These are phyloP conservation scores for Trichosporon sp. DNA, from an alignment of 1,284 basidiomycete species.

Conservation along the genomic window DNA sequence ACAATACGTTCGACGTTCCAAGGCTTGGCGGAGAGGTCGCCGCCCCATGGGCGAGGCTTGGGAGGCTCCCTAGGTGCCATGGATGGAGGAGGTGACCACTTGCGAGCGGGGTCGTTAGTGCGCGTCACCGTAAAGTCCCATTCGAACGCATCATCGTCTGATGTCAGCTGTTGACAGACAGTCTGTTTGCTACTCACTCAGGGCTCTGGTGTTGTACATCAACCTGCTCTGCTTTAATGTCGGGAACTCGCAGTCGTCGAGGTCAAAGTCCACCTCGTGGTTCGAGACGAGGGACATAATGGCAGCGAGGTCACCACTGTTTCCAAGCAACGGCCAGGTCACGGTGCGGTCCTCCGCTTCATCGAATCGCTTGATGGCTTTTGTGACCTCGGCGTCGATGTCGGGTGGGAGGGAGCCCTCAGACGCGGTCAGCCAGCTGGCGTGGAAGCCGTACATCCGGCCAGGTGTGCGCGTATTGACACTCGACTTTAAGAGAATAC, in stretches of 20 bases:
- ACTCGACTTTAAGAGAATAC: conserved; percentile 27
- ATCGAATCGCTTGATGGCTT: conserved; percentile 58
- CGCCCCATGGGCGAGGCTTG: neutral
- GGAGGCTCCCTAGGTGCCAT: neutral
- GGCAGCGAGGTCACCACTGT: conserved; percentile 35
- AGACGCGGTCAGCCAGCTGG: conserved; percentile 43
- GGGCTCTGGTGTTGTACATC: conserved; percentile 38
- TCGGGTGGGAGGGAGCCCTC: conserved; percentile 61
- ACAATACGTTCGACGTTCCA: conserved; percentile 13
- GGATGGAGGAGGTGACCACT: neutral
- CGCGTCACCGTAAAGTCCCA: conserved; percentile 27
- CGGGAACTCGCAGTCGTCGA: conserved; percentile 28
- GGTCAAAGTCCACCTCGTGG: conserved; percentile 34
- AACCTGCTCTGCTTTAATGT: conserved; percentile 22
- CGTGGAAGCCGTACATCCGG: conserved; percentile 28
- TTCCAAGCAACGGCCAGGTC: conserved; percentile 34
- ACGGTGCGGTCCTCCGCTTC: conserved; percentile 46
- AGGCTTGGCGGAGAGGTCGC: neutral
- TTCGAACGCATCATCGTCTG: conserved; percentile 42
- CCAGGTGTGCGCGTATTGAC: conserved; percentile 15
- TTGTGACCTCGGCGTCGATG: conserved; percentile 59
- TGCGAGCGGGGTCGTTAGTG: neutral
- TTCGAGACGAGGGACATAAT: conserved; percentile 41
- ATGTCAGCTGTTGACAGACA: neutral
- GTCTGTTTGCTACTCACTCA: conserved; percentile 27